phyloP scores from a whole-genome alignment of 495 filamentous ascomycete species.

The Amorphotheca resinae region DNA sequence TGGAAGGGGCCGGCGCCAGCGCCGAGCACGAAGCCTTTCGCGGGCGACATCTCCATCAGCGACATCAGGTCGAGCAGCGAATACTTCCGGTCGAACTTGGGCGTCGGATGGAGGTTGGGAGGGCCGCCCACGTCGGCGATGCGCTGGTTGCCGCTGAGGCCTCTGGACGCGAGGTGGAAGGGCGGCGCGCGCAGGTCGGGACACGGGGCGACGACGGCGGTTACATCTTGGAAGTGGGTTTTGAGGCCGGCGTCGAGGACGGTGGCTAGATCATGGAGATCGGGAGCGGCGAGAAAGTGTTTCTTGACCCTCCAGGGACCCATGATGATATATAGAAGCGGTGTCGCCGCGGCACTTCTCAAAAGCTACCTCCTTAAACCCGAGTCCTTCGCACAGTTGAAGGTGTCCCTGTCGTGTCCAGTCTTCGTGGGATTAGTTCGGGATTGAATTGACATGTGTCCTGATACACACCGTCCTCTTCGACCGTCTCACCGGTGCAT shows the following conservation, averaged over 20 bases:
- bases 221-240: slow-evolving; percentile 21
- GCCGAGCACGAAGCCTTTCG: slow-evolving; percentile 22
- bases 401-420: too few species aligned
- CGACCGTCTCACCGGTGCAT: too few species aligned
- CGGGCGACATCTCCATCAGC: slow-evolving; percentile 26
- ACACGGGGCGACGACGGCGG: slow-evolving; percentile 22
- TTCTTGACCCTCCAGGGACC: slow-evolving; percentile 1
- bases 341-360: too few species aligned
- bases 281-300: slow-evolving; percentile 17
- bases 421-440: too few species aligned
- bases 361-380: too few species aligned
- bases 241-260: slow-evolving; percentile 9
- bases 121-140: slow-evolving; percentile 31
- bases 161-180: slow-evolving; percentile 26
- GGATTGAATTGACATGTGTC: too few species aligned
- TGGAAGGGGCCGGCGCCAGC: slow-evolving; percentile 32
- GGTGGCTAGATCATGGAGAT: slow-evolving; percentile 20
- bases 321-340: background rate
- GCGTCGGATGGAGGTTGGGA: slow-evolving; percentile 24
- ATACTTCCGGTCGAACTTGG: slow-evolving; percentile 24
- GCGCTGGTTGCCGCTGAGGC: slow-evolving; percentile 25
- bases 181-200: slow-evolving; percentile 27
- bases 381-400: too few species aligned
- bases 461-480: too few species aligned
- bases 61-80: slow-evolving; percentile 22